Evolutionary conservation across 495 filamentous ascomycete genomes (phyloP), one percentile per base, ranked within the genome.

Genomic region (Penicillium ochrochloron): DNA sequence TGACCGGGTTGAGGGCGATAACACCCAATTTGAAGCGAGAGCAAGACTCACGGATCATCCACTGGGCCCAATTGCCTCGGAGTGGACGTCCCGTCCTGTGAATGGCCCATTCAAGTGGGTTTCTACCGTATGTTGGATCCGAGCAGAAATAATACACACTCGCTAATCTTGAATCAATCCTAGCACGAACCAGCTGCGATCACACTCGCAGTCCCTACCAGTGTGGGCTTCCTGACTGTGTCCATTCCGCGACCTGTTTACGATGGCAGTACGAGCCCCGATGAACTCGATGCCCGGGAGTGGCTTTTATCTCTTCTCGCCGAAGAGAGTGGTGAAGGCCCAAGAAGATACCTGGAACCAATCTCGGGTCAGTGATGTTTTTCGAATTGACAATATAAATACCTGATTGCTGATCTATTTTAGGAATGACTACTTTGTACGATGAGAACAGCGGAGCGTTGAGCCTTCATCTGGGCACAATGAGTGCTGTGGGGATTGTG

Each of bases 51-150:
- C 25, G 35, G 70, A 74, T 17, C 72, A 75, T 61, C 41, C 62
- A 3, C 10, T 71, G n/a, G 9, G 46, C 15, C 14, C 15, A 34
- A 23, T 34, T 21, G 60, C 53, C 15, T 27, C 64, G 31, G 42
- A 60, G 21, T 60, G 61, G 54, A 39, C 48, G 3, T 33, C 55
- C 8, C 65, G 62, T 31, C 64, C 75, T 7, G 62, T 77, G n/a
- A 74, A 66, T 31, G 78, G 78, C 1, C 78, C 77, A n/a, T 46
- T 80, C 3, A 33, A 66, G 34, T 82, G 78, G 78, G 52, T 77
- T 31, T 61, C 71, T 50, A 60, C 56, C 12, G 78, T 82, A 75
- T 41, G 78, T 61, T 27, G 29, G 25, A 14, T 60, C 11, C 34
- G 11, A 29, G 41, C 23, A 41, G 21, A 2, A 3, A 35, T 29